Percentiles rank a stretch among this genome's conserved stretches.
Conservation (phyloP, 1,139 yeast genomes). For the Geotrichum histeridarum region DNA sequence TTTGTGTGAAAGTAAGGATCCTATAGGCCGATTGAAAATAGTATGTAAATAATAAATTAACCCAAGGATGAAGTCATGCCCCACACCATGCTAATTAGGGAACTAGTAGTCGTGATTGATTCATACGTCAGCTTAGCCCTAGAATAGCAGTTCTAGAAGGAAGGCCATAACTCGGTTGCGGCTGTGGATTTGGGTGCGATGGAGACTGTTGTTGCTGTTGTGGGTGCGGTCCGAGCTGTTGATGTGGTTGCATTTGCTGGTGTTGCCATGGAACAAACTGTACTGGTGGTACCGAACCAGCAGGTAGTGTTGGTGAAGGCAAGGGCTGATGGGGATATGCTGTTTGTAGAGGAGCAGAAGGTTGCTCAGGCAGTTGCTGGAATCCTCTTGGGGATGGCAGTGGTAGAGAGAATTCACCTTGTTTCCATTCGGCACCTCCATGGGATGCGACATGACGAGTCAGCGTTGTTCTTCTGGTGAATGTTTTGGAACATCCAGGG, state of each 20-base stretch:
- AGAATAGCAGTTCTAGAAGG: not conserved
- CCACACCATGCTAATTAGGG: too few species aligned
- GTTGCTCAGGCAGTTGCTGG: constrained; percentile 1
- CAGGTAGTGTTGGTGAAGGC: not conserved
- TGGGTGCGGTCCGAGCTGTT: not conserved
- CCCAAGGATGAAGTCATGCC: too few species aligned
- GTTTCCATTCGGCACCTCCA: constrained; percentile 27
- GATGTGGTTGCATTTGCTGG: constrained; percentile 9
- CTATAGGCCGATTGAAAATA: not conserved
- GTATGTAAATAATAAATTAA: not conserved
- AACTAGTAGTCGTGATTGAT: too few species aligned
- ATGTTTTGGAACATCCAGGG: constrained; percentile 62
- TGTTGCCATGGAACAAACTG: constrained; percentile 9
- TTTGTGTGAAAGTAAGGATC: not conserved
- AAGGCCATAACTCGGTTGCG: not conserved
- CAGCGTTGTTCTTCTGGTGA: constrained; percentile 63
- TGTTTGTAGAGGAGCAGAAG: constrained; percentile 4
- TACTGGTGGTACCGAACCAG: not conserved
- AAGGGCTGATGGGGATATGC: not conserved
- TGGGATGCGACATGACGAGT: constrained; percentile 65
- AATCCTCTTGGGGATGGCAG: not conserved
- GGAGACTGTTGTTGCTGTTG: constrained; percentile 12
- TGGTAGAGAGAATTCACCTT: too few species aligned
- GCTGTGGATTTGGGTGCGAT: constrained; percentile 8
- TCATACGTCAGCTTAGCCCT: not conserved